Conservation (phyloP, 768 basidiomycete genomes). For the Calvatia gigantea region DNA sequence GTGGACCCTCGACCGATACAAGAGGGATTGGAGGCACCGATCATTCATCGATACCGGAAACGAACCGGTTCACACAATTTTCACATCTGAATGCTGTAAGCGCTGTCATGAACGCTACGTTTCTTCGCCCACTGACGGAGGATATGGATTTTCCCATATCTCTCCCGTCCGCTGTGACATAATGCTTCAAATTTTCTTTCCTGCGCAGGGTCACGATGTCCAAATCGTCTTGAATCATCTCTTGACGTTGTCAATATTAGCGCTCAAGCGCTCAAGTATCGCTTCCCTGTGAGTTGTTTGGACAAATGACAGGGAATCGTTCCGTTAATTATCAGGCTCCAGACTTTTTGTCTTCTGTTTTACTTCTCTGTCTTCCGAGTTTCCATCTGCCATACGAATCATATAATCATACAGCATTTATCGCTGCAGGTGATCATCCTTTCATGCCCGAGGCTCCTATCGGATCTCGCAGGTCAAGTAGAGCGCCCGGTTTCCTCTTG, state of each 20-base stretch:
- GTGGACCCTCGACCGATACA: not conserved
- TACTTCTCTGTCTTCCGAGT: not conserved
- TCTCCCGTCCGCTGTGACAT: conserved; percentile 3
- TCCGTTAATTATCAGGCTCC: not conserved
- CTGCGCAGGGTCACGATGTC: not conserved
- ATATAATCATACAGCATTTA: not conserved
- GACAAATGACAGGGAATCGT: not conserved
- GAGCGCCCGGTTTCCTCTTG: too few species aligned
- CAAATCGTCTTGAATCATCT: not conserved
- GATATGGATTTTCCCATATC: not conserved
- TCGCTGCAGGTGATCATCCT: not conserved
- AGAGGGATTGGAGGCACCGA: not conserved
- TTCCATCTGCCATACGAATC: not conserved
- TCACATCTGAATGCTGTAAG: conserved; percentile 10
- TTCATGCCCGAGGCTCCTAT: not conserved
- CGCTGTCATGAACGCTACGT: conserved; percentile 5
- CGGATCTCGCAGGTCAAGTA: too few species aligned
- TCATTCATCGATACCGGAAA: not conserved
- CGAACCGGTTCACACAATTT: conserved; percentile 11
- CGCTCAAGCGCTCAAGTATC: not conserved
- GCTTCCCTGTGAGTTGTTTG: not conserved
- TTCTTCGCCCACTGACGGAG: not conserved
- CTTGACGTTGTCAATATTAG: not conserved
- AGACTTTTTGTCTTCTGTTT: not conserved
- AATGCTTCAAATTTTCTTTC: conserved; percentile 8